A percentile compares a stretch with the other conserved stretches of the same genome.
Evolutionary conservation across 139 green algal genomes (phyloP).

Genomic region (Chlorella sp.): DNA sequence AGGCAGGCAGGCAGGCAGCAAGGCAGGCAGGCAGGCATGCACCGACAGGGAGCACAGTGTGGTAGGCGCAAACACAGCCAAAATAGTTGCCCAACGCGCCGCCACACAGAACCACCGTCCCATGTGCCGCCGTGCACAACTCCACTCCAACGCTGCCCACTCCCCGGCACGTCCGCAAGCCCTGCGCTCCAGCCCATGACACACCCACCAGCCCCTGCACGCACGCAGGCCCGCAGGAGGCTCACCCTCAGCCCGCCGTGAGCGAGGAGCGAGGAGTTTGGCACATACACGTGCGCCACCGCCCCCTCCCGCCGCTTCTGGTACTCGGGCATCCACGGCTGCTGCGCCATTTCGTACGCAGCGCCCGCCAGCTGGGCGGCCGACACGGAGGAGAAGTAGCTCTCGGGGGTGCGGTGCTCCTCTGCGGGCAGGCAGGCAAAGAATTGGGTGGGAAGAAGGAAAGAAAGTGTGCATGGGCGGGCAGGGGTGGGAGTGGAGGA

Average conservation of each 20-base stretch:
- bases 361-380: not conserved
- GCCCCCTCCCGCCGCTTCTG: not conserved
- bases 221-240: not conserved
- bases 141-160: no score
- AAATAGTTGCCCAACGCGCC: no score
- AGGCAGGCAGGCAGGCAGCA: not conserved
- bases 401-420: not conserved
- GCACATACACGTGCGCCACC: slow-evolving; percentile 6
- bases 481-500: not conserved
- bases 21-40: not conserved
- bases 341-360: slow-evolving; percentile 5
- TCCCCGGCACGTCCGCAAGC: not conserved
- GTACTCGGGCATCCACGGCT: not conserved
- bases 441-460: not conserved
- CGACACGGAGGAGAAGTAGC: slow-evolving; percentile 1
- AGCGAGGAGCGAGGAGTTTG: not conserved
- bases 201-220: not conserved
- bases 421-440: not conserved
- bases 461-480: not conserved
- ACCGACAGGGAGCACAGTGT: not conserved
- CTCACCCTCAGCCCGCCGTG: slow-evolving; percentile 18
- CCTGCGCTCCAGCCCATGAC: not conserved
- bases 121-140: no score
- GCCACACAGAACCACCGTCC: no score
- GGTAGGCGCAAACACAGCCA: no score